Base-by-base conservation (phyloP, 441 rosid genomes). In the Aleurites moluccanus region DNA sequence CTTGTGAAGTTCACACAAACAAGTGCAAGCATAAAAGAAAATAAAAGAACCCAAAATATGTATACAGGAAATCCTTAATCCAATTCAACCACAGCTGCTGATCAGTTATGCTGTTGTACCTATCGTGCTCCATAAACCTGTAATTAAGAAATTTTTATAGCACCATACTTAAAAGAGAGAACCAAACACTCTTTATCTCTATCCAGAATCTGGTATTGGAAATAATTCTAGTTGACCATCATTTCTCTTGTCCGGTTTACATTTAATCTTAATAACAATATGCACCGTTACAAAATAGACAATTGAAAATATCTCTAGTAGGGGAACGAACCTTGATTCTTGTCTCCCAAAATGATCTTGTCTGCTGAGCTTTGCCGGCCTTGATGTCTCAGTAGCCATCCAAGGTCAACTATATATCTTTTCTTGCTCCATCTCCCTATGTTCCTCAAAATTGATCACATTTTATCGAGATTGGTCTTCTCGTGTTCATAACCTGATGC, bases 401-500 rank as follows among this genome's bases (percentile, higher is more conserved):
- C 44, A 33, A 33, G 18, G 23, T n/a, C 30, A 61, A 33, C 20
- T 30, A 38, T 38, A 38, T 38, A 6, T 38, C 6, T 38, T 71
- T 49, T 75, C 5, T 45, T 20, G n/a, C 45, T 16, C 56, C 14
- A 33, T 64, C 28, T 63, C 49, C 20, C 50, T 6, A 28, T 38
- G 57, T 25, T 49, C 7, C 18, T 18, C 68, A 62, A 21, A 35
- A 18, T 50, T 55, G 56, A 53, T 61, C 70, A 42, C 25, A 20
- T 2, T 27, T 74, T 47, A 35, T 79, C 83, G 8, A 65, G 61
- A 66, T 82, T 75, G 78, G 73, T 69, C 64, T 80, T 86, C 88
- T 92, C 98, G 61, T 91, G 85, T 28, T 65, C 79, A 61, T 92
- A 94, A 67, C 93, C 91, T 0, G 96, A 84, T 0, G 99, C 99